Percentiles rank a stretch among this genome's conserved stretches.
Evolutionary conservation across 805 yeast genomes (phyloP).

Genomic region (Metschnikowia vanudenii): DNA sequence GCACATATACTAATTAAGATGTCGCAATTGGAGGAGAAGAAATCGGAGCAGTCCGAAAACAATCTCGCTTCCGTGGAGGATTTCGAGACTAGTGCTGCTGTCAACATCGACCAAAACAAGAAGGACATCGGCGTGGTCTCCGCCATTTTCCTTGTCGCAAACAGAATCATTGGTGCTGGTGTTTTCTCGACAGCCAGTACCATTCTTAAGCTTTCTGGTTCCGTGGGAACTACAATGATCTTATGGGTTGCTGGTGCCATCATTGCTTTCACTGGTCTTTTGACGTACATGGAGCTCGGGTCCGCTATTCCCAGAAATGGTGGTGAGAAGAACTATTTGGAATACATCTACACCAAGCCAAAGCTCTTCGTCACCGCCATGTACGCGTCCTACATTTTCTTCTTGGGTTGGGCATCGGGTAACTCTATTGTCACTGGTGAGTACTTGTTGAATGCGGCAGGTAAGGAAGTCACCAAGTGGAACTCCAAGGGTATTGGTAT

Average conservation of each 20-base stretch:
- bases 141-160: constrained; percentile 27
- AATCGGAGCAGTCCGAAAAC: constrained; percentile 10
- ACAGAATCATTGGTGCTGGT: constrained; percentile 25
- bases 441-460: constrained; percentile 73
- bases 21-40: constrained; percentile 17
- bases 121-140: constrained; percentile 47
- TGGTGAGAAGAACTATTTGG: constrained; percentile 82
- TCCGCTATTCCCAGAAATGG: constrained; percentile 76
- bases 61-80: constrained; percentile 12
- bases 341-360: constrained; percentile 67
- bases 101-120: constrained; percentile 42
- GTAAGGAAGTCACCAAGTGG: constrained; percentile 67
- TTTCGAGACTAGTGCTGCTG: constrained; percentile 22
- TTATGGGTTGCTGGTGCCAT: constrained; percentile 75
- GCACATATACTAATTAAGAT: constrained; percentile 1
- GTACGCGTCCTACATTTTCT: constrained; percentile 67
- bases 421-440: constrained; percentile 79
- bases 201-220: constrained; percentile 45
- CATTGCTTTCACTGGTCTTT: constrained; percentile 50
- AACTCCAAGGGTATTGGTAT: constrained; percentile 74
- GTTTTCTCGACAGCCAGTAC: constrained; percentile 23
- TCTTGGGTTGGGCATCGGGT: constrained; percentile 85
- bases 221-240: constrained; percentile 68
- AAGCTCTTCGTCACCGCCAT: constrained; percentile 57
- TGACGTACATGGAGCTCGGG: constrained; percentile 80